These are phyloP conservation scores for Celoporthe dispersa DNA, from an alignment of 2,329 filamentous ascomycete species.

Conservation along the genomic window DNA sequence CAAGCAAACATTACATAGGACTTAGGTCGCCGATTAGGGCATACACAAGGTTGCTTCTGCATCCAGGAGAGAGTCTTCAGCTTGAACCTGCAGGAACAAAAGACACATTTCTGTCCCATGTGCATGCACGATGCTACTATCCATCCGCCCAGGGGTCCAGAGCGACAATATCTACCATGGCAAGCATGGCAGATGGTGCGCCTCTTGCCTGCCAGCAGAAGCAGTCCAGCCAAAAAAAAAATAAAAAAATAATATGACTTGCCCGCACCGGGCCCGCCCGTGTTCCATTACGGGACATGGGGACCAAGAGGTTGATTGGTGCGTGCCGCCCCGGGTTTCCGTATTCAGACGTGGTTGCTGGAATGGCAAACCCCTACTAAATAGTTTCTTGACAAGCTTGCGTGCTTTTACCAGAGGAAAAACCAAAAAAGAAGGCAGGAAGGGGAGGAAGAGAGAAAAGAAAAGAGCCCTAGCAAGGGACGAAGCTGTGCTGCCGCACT, in stretches of 20 bases:
- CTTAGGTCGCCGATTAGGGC: neutral
- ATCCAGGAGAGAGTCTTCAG: too few relatives aligned
- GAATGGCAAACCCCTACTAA: neutral
- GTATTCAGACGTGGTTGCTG: conserved; percentile 5
- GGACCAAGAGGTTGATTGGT: neutral
- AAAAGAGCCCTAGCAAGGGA: neutral
- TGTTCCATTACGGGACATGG: neutral
- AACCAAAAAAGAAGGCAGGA: neutral
- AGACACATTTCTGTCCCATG: neutral
- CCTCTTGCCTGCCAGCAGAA: neutral
- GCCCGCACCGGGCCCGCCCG: neutral
- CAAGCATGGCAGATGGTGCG: neutral
- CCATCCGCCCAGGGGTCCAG: neutral
- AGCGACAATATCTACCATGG: neutral
- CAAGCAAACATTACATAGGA: neutral
- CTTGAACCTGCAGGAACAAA: neutral
- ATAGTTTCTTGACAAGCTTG: too few relatives aligned
- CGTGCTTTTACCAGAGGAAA: neutral
- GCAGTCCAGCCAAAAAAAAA: too few relatives aligned
- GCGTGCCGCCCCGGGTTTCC: neutral
- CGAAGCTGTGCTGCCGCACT: neutral
- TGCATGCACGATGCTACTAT: neutral
- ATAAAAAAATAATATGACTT: neutral
- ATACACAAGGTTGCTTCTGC: neutral
- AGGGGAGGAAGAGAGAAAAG: too few relatives aligned